phyloP scores from a whole-genome alignment of 2,329 filamentous ascomycete species.

The Diaporthe nobilis region DNA sequence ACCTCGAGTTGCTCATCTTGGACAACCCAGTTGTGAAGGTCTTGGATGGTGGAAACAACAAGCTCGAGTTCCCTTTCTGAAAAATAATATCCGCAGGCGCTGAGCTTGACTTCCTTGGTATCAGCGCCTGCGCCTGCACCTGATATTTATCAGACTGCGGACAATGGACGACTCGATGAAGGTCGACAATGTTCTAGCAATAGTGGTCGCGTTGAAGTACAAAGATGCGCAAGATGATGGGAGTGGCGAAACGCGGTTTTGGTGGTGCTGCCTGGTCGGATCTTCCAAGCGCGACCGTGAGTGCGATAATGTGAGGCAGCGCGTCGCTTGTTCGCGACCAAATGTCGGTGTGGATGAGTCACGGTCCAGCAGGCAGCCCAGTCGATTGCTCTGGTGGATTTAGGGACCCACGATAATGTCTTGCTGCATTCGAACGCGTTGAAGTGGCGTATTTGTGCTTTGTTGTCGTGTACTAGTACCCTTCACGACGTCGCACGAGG shows the following conservation, averaged over 20 bases:
- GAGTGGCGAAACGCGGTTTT: constrained; percentile 37
- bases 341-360: constrained; percentile 35
- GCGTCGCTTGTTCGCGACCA: constrained; percentile 1
- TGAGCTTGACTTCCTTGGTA: not conserved
- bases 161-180: not conserved
- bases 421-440: not conserved
- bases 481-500: constrained; percentile 8
- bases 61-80: not conserved
- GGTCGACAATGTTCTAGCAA: not conserved
- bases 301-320: constrained; percentile 16
- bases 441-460: not conserved
- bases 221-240: not conserved
- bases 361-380: constrained; percentile 31
- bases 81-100: not conserved
- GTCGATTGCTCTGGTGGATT: not conserved
- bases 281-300: not conserved
- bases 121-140: not conserved
- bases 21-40: not conserved
- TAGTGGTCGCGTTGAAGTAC: not conserved
- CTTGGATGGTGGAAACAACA: not conserved
- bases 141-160: constrained; percentile 1
- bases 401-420: not conserved
- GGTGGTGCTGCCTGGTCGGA: constrained; percentile 34
- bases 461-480: not conserved
- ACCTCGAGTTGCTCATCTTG: constrained; percentile 34